Conservation (phyloP, 805 yeast genomes). For the Saturnispora sekii region DNA sequence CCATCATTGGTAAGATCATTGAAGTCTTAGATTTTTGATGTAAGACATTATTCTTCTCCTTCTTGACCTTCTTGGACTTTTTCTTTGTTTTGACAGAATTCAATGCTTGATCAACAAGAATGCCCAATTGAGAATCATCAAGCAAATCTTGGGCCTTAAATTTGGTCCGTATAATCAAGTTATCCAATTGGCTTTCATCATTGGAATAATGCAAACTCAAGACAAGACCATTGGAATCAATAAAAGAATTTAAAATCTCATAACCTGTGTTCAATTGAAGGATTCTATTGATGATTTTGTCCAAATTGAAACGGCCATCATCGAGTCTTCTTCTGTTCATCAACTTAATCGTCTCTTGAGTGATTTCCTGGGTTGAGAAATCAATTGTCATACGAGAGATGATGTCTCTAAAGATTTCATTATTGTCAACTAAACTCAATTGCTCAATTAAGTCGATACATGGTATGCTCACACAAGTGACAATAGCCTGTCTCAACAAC, state of each 20-base stretch:
- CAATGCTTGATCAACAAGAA: slow-evolving; percentile 36
- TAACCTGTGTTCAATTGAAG: slow-evolving; percentile 42
- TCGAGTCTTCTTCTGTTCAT: slow-evolving; percentile 22
- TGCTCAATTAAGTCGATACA: slow-evolving; percentile 55
- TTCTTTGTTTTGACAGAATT: slow-evolving; percentile 17
- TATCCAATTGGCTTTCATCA: slow-evolving; percentile 33
- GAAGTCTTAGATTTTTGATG: slow-evolving; percentile 12
- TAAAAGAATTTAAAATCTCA: slow-evolving; percentile 51
- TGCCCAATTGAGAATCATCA: slow-evolving; percentile 34
- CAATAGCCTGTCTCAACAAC: slow-evolving; percentile 71
- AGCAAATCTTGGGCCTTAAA: slow-evolving; percentile 27
- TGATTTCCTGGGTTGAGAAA: slow-evolving; percentile 50
- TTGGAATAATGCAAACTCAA: slow-evolving; percentile 52
- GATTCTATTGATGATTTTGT: slow-evolving; percentile 37
- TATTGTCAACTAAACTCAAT: slow-evolving; percentile 44
- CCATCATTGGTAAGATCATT: slow-evolving; percentile 17
- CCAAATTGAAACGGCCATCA: slow-evolving; percentile 26
- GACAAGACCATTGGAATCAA: slow-evolving; percentile 62
- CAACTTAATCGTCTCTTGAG: slow-evolving; percentile 34
- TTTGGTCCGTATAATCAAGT: slow-evolving; percentile 40
- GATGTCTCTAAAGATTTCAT: slow-evolving; percentile 58
- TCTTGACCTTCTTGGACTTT: slow-evolving; percentile 9
- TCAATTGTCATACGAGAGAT: slow-evolving; percentile 59
- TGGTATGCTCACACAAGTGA: slow-evolving; percentile 63
- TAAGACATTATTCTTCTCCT: slow-evolving; percentile 13